Conservation (phyloP, 495 filamentous ascomycete genomes). For the Podospora didyma region DNA sequence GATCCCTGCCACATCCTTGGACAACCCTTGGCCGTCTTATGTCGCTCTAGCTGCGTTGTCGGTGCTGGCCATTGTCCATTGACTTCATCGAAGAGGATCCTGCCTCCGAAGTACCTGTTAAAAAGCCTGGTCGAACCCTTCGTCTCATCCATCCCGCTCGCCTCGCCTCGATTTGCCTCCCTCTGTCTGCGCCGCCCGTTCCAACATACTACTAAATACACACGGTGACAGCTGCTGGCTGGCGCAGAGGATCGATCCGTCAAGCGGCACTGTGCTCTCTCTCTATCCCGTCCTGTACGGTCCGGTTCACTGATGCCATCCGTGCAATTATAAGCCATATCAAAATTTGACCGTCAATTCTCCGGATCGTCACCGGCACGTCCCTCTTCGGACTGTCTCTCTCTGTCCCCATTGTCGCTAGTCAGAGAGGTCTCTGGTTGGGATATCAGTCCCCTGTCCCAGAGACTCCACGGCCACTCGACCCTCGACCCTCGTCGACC, state of each 20-base stretch:
- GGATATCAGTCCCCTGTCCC: conserved; percentile 10
- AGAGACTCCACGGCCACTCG: conserved; percentile 11
- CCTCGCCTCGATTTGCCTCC: too few relatives aligned
- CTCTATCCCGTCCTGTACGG: too few relatives aligned
- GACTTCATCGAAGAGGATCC: conserved; percentile 22
- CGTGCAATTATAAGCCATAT: conserved; percentile 13
- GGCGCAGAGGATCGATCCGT: too few relatives aligned
- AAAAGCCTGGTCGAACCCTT: conserved; percentile 15
- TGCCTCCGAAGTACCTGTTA: conserved; percentile 5
- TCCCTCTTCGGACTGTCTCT: conserved; percentile 18
- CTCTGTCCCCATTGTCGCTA: background rate
- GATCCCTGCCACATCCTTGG: background rate
- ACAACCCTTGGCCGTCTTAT: background rate
- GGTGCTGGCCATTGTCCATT: conserved; percentile 18
- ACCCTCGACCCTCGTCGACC: conserved; percentile 6
- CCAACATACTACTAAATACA: too few relatives aligned
- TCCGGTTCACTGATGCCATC: background rate
- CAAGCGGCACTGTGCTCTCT: too few relatives aligned
- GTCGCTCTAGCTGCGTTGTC: background rate
- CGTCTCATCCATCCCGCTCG: background rate
- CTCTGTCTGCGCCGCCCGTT: background rate
- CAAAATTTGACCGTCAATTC: conserved; percentile 33
- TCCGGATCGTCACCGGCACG: conserved; percentile 25
- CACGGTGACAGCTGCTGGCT: too few relatives aligned
- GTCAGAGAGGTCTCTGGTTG: background rate